These are phyloP conservation scores for Pichia sp. DNA, from an alignment of 1,139 yeast species.

Conservation along the genomic window DNA sequence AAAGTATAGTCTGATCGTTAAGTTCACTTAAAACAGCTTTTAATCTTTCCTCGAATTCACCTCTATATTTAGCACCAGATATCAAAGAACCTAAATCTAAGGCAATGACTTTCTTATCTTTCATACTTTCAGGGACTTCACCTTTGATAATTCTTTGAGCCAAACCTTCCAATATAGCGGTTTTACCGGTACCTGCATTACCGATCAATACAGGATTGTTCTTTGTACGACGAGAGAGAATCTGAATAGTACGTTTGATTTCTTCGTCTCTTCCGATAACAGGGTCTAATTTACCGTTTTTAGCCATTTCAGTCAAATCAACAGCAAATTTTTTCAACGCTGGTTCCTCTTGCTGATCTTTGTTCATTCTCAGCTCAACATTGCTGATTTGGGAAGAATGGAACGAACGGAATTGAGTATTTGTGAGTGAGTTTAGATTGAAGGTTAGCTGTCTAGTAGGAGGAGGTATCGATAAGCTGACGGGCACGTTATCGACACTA, in stretches of 20 bases:
- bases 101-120: conserved; percentile 72
- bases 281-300: conserved; percentile 88
- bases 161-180: conserved; percentile 91
- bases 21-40: conserved; percentile 81
- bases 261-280: conserved; percentile 97
- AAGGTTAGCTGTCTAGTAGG: too few species aligned
- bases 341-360: conserved; percentile 52
- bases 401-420: conserved; percentile 1
- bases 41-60: conserved; percentile 90
- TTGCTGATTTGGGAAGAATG: conserved; percentile 1
- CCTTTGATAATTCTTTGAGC: conserved; percentile 88
- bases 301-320: conserved; percentile 78
- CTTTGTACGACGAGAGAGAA: conserved; percentile 83
- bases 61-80: conserved; percentile 91
- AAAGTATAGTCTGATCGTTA: conserved; percentile 71
- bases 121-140: conserved; percentile 92
- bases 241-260: conserved; percentile 85
- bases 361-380: conserved; percentile 33
- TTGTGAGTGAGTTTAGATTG: background rate
- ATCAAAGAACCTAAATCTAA: conserved; percentile 84
- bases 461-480: too few species aligned
- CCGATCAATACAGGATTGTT: conserved; percentile 93
- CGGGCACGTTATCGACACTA: too few species aligned
- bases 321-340: conserved; percentile 85
- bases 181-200: conserved; percentile 96